Percentiles rank a stretch among this genome's conserved stretches.
Evolutionary conservation across 106 monocot species (phyloP).

Genomic region (Narthecium ossifragum): DNA sequence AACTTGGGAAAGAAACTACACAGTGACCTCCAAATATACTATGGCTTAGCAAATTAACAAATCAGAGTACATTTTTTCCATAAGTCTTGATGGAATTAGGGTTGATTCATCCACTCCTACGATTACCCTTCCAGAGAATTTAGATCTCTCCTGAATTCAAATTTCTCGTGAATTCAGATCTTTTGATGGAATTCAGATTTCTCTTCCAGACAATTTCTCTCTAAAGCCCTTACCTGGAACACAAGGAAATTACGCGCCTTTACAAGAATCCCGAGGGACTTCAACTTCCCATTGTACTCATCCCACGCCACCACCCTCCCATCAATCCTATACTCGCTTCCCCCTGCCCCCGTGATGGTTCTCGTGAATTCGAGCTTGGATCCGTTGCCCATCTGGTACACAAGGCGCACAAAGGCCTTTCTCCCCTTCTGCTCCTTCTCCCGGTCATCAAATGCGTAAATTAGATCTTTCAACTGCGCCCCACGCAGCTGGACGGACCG

Average conservation of each 20-base stretch:
- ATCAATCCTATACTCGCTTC: conserved; percentile 85
- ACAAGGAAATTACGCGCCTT: conserved; percentile 98
- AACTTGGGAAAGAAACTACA: no score
- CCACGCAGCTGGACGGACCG: conserved; percentile 89
- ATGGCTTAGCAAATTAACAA: no score
- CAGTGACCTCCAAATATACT: no score
- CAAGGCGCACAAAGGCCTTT: conserved; percentile 77
- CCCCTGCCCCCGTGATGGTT: conserved; percentile 67
- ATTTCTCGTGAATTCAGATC: no score
- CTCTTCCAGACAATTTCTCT: no score
- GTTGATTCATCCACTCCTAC: no score
- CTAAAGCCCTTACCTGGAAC: conserved; percentile 57
- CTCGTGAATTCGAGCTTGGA: conserved; percentile 75
- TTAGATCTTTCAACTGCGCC: conserved; percentile 88
- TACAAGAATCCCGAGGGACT: conserved; percentile 90
- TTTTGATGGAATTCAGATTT: no score
- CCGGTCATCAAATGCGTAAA: conserved; percentile 71
- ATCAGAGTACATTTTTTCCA: no score
- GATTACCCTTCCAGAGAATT: no score
- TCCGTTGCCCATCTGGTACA: conserved; percentile 44
- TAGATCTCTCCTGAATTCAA: no score
- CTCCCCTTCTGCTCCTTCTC: conserved; percentile 81
- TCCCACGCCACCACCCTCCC: conserved; percentile 73
- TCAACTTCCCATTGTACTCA: conserved; percentile 72
- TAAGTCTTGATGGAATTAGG: no score